Base-by-base conservation (phyloP, 2,329 filamentous ascomycete species). In the Tolypocladium ophioglossoides region DNA sequence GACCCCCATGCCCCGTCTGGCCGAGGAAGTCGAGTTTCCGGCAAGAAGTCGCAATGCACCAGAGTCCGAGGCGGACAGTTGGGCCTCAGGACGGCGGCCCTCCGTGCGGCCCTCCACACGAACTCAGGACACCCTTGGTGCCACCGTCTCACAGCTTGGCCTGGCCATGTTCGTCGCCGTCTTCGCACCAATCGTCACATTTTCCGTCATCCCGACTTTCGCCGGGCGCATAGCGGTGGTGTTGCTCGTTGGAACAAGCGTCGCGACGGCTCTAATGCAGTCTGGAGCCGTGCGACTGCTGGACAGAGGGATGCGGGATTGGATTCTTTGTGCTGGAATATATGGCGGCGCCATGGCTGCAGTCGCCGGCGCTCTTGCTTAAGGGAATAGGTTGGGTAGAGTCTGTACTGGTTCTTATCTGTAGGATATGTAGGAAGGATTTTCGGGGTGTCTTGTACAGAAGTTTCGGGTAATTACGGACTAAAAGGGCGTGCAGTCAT, bases 161-260 rank as follows among this genome's bases (percentile, higher is more conserved):
- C 46, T 65, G 10, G 64, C 60, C 24, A 58, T 62, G 24, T 57
- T 63, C 32, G 54, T 61, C 16, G 64, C 63, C 0, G 70, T 86
- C 2, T 66, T 85, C 7, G 67, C 82, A 0, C 83, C 84, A 0
- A 71, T 85, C 1, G 61, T 85, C 10, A 75, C 79, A 0, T 86
- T 86, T 61, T 66, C 74, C 6, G 71, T 83, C 24, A 78, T 86
- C 22, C 73, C 77, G 0, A 75, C 77, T 7, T 82, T 84, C 56
- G 63, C 77, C 0, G 79, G 77, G 2, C 74, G 82, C n/a, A 73
- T 85, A 58, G 75, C 76, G 0, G 75, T 86, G 2, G 77, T 83
- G 2, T 61, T 76, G 4, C 69, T 85, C 0, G 75, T 82, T 0
- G 77, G 74, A 0, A 67, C 74, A 0, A 73, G 76, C 2, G 72